These are phyloP conservation scores for Leishmania tarentolae DNA, from an alignment of 208 protist species.

Conservation along the genomic window DNA sequence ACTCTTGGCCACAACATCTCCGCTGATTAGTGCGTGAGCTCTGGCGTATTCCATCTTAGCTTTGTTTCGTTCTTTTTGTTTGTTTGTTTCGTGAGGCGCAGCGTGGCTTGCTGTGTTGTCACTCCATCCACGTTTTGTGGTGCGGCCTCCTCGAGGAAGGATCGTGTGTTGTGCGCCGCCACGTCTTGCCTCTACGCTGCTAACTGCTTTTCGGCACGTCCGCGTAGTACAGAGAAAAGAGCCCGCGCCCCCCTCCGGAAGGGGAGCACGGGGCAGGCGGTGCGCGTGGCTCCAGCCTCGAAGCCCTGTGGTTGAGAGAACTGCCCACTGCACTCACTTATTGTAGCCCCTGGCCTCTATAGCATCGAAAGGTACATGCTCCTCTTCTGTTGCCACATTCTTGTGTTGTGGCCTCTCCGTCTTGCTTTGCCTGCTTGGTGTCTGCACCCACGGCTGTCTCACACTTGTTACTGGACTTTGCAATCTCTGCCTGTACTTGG, in stretches of 20 bases:
- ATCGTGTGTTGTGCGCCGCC: background rate
- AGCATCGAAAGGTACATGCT: background rate
- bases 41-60: background rate
- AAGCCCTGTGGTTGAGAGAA: background rate
- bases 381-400: background rate
- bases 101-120: background rate
- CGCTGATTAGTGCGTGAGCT: background rate
- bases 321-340: background rate
- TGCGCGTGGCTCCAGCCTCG: background rate
- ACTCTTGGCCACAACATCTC: background rate
- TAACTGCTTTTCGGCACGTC: background rate
- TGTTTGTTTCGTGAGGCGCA: background rate
- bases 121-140: background rate
- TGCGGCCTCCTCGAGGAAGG: background rate
- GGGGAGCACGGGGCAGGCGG: background rate
- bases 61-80: too few relatives aligned
- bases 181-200: background rate
- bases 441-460: background rate
- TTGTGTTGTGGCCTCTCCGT: constrained; percentile 1
- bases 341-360: background rate
- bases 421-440: background rate
- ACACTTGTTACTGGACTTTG: background rate
- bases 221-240: background rate
- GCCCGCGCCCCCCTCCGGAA: background rate
- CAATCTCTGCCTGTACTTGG: constrained; percentile 2